Conservation (phyloP, 2,329 filamentous ascomycete species). For the Neonectria faginata region DNA sequence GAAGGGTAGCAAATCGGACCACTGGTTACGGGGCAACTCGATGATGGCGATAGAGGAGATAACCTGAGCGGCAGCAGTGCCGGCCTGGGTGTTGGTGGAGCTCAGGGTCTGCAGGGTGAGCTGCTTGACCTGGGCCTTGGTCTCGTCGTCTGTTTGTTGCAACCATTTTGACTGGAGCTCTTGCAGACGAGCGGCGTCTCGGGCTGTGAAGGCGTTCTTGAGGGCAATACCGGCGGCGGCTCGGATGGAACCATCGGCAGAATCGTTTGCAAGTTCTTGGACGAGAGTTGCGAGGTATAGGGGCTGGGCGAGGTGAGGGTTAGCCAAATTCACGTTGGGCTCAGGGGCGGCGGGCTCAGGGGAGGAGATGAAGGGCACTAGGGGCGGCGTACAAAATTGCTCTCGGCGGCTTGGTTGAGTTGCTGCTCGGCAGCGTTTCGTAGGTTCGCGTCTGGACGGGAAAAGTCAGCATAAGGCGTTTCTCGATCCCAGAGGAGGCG, state of each 20-base stretch:
- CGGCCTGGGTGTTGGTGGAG: conserved; percentile 83
- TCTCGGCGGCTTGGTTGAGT: conserved; percentile 90
- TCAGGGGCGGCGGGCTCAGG: conserved; percentile 32
- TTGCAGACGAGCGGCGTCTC: conserved; percentile 87
- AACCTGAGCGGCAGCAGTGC: conserved; percentile 92
- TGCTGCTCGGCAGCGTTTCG: conserved; percentile 95
- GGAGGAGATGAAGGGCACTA: conserved; percentile 29
- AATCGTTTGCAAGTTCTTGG: conserved; percentile 93
- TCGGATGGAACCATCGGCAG: conserved; percentile 84
- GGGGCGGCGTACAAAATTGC: conserved; percentile 82
- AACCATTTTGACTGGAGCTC: conserved; percentile 96
- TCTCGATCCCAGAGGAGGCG: conserved; percentile 17
- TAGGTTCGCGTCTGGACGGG: conserved; percentile 80
- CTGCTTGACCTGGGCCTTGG: conserved; percentile 89
- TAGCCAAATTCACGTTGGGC: conserved; percentile 36
- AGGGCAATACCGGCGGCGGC: conserved; percentile 94
- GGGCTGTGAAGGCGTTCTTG: conserved; percentile 97
- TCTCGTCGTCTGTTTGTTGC: conserved; percentile 80
- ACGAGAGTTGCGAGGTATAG: conserved; percentile 93
- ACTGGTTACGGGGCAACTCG: conserved; percentile 92
- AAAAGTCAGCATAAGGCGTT: conserved; percentile 50
- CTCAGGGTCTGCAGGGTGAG: conserved; percentile 88
- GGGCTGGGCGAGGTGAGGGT: conserved; percentile 67
- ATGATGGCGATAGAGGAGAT: conserved; percentile 95
- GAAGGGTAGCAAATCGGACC: conserved; percentile 88